phyloP scores from a whole-genome alignment of 2,329 filamentous ascomycete species.

The Phialemoniopsis sp. region DNA sequence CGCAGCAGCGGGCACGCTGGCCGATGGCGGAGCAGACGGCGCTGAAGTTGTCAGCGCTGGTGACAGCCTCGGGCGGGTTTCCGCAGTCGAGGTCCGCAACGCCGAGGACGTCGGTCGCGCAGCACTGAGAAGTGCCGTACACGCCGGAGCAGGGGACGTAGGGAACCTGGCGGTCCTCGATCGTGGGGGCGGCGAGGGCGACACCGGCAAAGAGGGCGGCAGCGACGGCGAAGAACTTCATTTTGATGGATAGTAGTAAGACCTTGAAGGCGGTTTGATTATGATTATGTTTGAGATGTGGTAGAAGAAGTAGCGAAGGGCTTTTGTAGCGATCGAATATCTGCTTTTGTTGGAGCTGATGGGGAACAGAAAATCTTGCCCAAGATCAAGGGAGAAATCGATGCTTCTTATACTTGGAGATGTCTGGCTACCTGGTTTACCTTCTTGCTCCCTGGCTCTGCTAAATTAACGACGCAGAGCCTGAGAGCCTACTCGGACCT shows the following conservation, averaged over 20 bases:
- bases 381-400: too few species aligned
- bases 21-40: conserved; percentile 41
- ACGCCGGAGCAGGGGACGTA: conserved; percentile 37
- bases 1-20: conserved; percentile 55
- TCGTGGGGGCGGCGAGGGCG: conserved; percentile 16
- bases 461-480: too few species aligned
- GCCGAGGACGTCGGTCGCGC: conserved; percentile 57
- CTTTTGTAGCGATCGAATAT: too few species aligned
- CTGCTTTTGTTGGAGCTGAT: too few species aligned
- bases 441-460: too few species aligned
- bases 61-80: conserved; percentile 20
- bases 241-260: conserved; percentile 9
- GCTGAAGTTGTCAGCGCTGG: conserved; percentile 15
- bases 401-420: too few species aligned
- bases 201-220: conserved; percentile 17
- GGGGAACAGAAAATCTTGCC: too few species aligned
- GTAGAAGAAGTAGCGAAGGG: too few species aligned
- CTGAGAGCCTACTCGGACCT: too few species aligned
- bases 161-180: conserved; percentile 26
- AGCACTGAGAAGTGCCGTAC: conserved; percentile 48
- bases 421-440: too few species aligned
- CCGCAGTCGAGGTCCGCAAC: conserved; percentile 53
- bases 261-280: background rate
- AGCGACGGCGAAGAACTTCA: conserved; percentile 23
- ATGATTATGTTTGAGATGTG: background rate